Evolutionary conservation across 1,139 yeast species (phyloP).

Genomic region (Pichia sp.): DNA sequence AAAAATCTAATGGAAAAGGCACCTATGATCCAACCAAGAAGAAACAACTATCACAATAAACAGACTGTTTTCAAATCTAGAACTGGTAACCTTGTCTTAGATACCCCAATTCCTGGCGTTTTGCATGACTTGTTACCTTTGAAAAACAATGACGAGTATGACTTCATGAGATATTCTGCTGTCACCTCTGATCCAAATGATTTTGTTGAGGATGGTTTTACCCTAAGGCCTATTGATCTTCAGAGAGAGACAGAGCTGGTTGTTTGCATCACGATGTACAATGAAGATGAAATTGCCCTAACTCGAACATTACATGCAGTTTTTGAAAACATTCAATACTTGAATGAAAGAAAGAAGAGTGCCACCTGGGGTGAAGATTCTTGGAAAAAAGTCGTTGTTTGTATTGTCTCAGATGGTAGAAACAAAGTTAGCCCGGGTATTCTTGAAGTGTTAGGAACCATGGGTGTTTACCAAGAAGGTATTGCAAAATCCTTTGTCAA

Average conservation of each 20-base stretch:
- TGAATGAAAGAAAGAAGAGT: slow-evolving; percentile 73
- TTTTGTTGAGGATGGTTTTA: slow-evolving; percentile 73
- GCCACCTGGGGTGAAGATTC: slow-evolving; percentile 92
- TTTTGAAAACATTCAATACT: slow-evolving; percentile 83
- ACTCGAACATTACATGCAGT: slow-evolving; percentile 92
- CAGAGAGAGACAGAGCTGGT: slow-evolving; percentile 87
- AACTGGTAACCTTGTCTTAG: slow-evolving; percentile 55
- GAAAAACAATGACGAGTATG: slow-evolving; percentile 78
- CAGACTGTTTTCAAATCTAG: slow-evolving; percentile 28
- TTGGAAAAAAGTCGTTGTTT: slow-evolving; percentile 92
- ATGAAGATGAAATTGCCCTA: slow-evolving; percentile 82
- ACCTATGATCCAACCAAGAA: slow-evolving; percentile 27
- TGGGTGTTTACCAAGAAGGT: slow-evolving; percentile 95
- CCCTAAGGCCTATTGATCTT: slow-evolving; percentile 68
- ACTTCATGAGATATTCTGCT: slow-evolving; percentile 92
- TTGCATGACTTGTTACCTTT: slow-evolving; percentile 41
- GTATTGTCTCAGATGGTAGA: slow-evolving; percentile 91
- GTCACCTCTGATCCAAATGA: slow-evolving; percentile 87
- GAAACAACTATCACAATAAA: slow-evolving; percentile 26
- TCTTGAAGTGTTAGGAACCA: slow-evolving; percentile 77
- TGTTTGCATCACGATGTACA: slow-evolving; percentile 91
- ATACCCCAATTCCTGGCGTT: slow-evolving; percentile 89
- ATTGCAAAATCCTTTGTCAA: slow-evolving; percentile 92
- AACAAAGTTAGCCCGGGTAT: slow-evolving; percentile 77
- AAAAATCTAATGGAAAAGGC: slow-evolving; percentile 11